phyloP scores from a whole-genome alignment of 768 basidiomycete species.

The Termitomyces sp. region DNA sequence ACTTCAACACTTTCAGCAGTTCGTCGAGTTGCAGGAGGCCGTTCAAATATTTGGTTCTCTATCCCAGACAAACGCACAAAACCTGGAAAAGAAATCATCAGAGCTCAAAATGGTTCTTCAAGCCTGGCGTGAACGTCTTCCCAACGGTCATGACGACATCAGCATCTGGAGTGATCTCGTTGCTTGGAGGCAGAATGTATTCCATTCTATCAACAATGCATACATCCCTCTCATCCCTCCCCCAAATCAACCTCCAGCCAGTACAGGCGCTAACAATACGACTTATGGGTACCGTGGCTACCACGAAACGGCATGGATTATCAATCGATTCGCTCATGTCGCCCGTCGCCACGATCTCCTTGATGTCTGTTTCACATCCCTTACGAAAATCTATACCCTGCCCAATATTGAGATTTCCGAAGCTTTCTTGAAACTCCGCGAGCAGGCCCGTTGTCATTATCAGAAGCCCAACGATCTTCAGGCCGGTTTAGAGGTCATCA shows the following conservation, averaged over 20 bases:
- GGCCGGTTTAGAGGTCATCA: slow-evolving; percentile 96
- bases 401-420: slow-evolving; percentile 99
- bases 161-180: slow-evolving; percentile 99
- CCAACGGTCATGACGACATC: slow-evolving; percentile 95
- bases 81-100: slow-evolving; percentile 91
- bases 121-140: slow-evolving; percentile 95
- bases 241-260: slow-evolving; percentile 43
- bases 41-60: slow-evolving; percentile 92
- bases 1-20: slow-evolving; percentile 97
- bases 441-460: slow-evolving; percentile 98
- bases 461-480: slow-evolving; percentile 92
- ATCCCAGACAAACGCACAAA: slow-evolving; percentile 78
- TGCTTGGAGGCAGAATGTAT: slow-evolving; percentile 98
- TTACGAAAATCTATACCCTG: slow-evolving; percentile 97
- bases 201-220: slow-evolving; percentile 93
- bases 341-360: slow-evolving; percentile 95
- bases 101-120: slow-evolving; percentile 96
- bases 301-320: slow-evolving; percentile 99
- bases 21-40: slow-evolving; percentile 95
- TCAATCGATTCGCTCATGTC: slow-evolving; percentile 98
- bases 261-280: slow-evolving; percentile 50
- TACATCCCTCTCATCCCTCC: slow-evolving; percentile 86
- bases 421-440: slow-evolving; percentile 96
- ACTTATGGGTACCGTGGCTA: slow-evolving; percentile 94
- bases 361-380: slow-evolving; percentile 91